Evolutionary conservation across 129 eudicot species (phyloP).

Genomic region (Smallanthus sonchifolius): DNA sequence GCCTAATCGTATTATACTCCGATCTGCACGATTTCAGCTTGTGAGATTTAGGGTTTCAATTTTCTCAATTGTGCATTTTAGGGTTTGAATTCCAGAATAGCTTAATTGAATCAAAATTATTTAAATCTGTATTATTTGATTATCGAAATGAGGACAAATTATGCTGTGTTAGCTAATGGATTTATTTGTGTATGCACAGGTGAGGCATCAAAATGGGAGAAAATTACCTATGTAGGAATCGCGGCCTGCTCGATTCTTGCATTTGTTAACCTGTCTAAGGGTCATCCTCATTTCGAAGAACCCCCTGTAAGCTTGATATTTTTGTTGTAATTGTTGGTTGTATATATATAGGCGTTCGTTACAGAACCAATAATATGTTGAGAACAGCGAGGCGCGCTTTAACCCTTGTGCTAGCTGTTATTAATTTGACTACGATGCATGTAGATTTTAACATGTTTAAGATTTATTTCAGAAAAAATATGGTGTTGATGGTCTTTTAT

Average conservation of each 20-base stretch:
- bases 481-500: too few relatives aligned
- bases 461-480: too few relatives aligned
- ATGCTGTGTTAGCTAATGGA: slow-evolving; percentile 3
- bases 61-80: not conserved
- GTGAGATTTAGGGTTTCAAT: slow-evolving; percentile 6
- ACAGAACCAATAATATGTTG: too few relatives aligned
- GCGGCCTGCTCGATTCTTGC: slow-evolving; percentile 55
- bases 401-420: too few relatives aligned
- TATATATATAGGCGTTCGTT: not conserved
- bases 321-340: not conserved
- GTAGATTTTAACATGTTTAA: too few relatives aligned
- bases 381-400: too few relatives aligned
- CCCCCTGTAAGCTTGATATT: slow-evolving; percentile 55
- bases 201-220: slow-evolving; percentile 89
- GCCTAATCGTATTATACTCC: not conserved
- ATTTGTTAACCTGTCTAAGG: slow-evolving; percentile 59
- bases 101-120: not conserved
- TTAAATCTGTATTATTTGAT: not conserved
- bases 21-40: slow-evolving; percentile 3
- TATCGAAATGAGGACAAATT: not conserved
- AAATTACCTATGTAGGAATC: slow-evolving; percentile 64
- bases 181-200: slow-evolving; percentile 33
- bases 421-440: too few relatives aligned
- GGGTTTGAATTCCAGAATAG: not conserved
- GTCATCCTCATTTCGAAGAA: slow-evolving; percentile 75